phyloP scores from a whole-genome alignment of 2,329 filamentous ascomycete species.

The Waltergamsia citrina region DNA sequence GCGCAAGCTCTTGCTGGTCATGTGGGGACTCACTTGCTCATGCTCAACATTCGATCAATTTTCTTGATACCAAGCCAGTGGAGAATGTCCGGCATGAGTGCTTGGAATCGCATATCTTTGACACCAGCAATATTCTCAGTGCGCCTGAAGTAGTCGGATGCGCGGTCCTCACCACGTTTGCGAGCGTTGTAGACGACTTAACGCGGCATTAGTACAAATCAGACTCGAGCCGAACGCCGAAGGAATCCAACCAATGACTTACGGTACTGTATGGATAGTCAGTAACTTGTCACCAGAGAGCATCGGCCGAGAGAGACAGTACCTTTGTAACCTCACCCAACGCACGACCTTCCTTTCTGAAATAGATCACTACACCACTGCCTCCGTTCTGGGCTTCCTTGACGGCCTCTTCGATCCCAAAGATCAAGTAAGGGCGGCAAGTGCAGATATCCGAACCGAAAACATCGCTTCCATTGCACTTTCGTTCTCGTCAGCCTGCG shows the following conservation, averaged over 20 bases:
- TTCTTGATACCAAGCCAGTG: slow-evolving; percentile 98
- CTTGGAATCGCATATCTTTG: slow-evolving; percentile 96
- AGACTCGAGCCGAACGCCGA: not conserved
- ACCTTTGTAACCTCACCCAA: slow-evolving; percentile 95
- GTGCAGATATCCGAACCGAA: slow-evolving; percentile 98
- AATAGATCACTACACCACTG: slow-evolving; percentile 94
- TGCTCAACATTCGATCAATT: slow-evolving; percentile 96
- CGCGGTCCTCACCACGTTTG: slow-evolving; percentile 69
- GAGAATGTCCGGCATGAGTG: slow-evolving; percentile 93
- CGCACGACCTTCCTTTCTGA: slow-evolving; percentile 92
- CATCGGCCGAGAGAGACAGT: slow-evolving; percentile 4
- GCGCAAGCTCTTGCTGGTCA: slow-evolving; percentile 2
- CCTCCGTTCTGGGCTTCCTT: slow-evolving; percentile 93
- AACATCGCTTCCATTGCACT: slow-evolving; percentile 93
- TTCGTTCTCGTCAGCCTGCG: slow-evolving; percentile 6
- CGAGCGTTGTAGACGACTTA: slow-evolving; percentile 56
- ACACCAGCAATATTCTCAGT: slow-evolving; percentile 98
- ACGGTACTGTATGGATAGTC: slow-evolving; percentile 32
- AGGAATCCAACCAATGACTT: slow-evolving; percentile 14
- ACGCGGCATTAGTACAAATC: not conserved
- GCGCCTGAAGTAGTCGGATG: slow-evolving; percentile 89
- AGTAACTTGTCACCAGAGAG: slow-evolving; percentile 15
- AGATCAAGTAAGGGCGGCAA: slow-evolving; percentile 90
- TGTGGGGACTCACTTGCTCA: slow-evolving; percentile 73
- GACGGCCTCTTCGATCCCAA: slow-evolving; percentile 94